Percentiles rank a stretch among this genome's conserved stretches.
Evolutionary conservation across 2,329 filamentous ascomycete genomes (phyloP).

Genomic region (Zymoseptoria crescenta): DNA sequence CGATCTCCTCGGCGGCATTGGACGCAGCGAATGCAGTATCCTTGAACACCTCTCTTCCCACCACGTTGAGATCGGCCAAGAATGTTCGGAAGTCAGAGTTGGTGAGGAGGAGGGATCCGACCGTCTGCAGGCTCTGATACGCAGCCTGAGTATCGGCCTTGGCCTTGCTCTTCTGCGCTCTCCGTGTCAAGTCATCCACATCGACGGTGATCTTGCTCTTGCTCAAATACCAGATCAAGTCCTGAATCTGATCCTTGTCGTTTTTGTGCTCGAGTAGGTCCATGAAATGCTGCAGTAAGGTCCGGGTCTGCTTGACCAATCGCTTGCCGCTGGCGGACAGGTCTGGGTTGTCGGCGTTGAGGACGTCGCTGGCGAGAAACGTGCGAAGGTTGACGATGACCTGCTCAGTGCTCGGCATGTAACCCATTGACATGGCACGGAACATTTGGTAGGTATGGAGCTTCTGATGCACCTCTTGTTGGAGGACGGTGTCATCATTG

Average conservation of each 20-base stretch:
- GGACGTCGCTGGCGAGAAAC: slow-evolving; percentile 65
- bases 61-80: slow-evolving; percentile 67
- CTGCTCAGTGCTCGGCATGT: slow-evolving; percentile 88
- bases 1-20: slow-evolving; percentile 64
- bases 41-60: slow-evolving; percentile 76
- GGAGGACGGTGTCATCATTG: slow-evolving; percentile 69
- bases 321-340: slow-evolving; percentile 71
- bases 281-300: slow-evolving; percentile 72
- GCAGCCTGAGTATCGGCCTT: slow-evolving; percentile 67
- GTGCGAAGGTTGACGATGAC: slow-evolving; percentile 70
- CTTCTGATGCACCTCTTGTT: slow-evolving; percentile 76
- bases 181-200: slow-evolving; percentile 53
- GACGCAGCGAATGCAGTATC: slow-evolving; percentile 78
- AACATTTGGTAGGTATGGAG: slow-evolving; percentile 90
- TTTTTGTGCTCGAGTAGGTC: slow-evolving; percentile 80
- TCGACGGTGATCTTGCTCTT: slow-evolving; percentile 66
- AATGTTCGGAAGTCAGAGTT: slow-evolving; percentile 88
- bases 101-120: slow-evolving; percentile 75
- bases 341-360: slow-evolving; percentile 66
- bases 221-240: slow-evolving; percentile 78
- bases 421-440: slow-evolving; percentile 71
- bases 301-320: slow-evolving; percentile 62
- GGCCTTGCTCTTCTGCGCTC: slow-evolving; percentile 55
- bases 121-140: slow-evolving; percentile 73
- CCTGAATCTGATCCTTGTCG: slow-evolving; percentile 73